A percentile compares a stretch with the other conserved stretches of the same genome.
Conservation (phyloP, 768 basidiomycete genomes). For the Calocybe gangraenosa region DNA sequence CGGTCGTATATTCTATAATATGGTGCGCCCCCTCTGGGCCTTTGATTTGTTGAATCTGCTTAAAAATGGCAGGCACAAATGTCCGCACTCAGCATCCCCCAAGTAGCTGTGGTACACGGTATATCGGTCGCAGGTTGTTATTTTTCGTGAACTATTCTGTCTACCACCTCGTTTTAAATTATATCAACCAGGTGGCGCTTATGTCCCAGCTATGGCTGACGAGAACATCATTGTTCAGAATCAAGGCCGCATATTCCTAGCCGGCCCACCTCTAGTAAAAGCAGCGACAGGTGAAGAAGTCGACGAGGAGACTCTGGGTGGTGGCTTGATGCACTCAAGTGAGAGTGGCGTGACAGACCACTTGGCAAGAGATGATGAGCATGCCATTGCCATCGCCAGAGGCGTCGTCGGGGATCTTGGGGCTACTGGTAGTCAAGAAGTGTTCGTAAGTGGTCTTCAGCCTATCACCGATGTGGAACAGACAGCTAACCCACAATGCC, state of each 20-base stretch:
- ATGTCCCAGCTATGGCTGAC: constrained; percentile 96
- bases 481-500: constrained; percentile 3
- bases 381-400: constrained; percentile 77
- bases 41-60: neutral
- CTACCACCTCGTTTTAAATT: neutral
- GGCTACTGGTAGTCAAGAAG: constrained; percentile 46
- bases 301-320: constrained; percentile 89
- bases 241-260: constrained; percentile 91
- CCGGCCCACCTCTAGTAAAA: constrained; percentile 91
- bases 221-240: constrained; percentile 89
- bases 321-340: constrained; percentile 86
- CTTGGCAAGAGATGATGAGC: constrained; percentile 79
- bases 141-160: neutral
- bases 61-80: constrained; percentile 68
- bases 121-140: constrained; percentile 83
- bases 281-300: constrained; percentile 93
- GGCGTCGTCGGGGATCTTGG: constrained; percentile 77
- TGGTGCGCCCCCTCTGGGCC: constrained; percentile 47
- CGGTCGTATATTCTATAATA: constrained; percentile 95
- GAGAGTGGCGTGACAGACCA: constrained; percentile 92
- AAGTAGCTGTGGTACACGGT: constrained; percentile 90
- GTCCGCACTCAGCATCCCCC: constrained; percentile 88
- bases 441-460: constrained; percentile 39
- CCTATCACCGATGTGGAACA: neutral
- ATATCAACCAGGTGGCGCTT: constrained; percentile 65